Conservation (phyloP, 1,139 yeast species). For the Ogataea hybrid region DNA sequence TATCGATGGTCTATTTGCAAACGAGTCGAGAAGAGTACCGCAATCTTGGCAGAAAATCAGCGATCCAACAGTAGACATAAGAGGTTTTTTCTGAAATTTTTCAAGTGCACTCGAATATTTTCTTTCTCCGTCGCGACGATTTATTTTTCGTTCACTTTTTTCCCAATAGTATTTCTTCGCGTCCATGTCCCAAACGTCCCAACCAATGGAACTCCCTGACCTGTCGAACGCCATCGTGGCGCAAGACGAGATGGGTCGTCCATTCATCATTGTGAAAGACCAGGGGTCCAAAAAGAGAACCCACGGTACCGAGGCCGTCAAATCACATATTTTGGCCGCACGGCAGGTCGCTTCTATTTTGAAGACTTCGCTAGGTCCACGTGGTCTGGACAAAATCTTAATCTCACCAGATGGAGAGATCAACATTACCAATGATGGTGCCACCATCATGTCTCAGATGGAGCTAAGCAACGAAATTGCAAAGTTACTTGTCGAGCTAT, state of each 20-base stretch:
- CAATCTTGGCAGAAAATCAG: constrained; percentile 92
- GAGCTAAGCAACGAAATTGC: constrained; percentile 96
- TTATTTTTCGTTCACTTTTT: constrained; percentile 5
- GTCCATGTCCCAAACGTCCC: constrained; percentile 22
- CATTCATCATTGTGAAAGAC: constrained; percentile 94
- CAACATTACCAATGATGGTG: constrained; percentile 98
- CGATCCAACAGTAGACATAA: constrained; percentile 93
- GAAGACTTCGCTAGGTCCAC: constrained; percentile 91
- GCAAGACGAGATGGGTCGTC: constrained; percentile 99
- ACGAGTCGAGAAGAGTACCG: constrained; percentile 82
- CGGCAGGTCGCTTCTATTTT: constrained; percentile 92
- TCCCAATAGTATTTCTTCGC: constrained; percentile 9
- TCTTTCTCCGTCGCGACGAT: constrained; percentile 4
- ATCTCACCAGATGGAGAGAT: constrained; percentile 95
- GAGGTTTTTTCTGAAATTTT: not conserved
- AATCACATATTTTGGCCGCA: constrained; percentile 93
- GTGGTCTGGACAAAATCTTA: constrained; percentile 96
- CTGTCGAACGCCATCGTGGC: constrained; percentile 97
- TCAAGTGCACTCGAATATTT: not conserved
- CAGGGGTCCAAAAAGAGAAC: constrained; percentile 92
- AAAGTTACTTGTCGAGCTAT: constrained; percentile 87
- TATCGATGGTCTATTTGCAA: constrained; percentile 46
- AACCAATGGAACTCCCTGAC: constrained; percentile 78
- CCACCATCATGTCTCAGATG: constrained; percentile 94
- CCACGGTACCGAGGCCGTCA: constrained; percentile 94